phyloP scores from a whole-genome alignment of 345 rosid species.

The Pseudoturritis turrita region DNA sequence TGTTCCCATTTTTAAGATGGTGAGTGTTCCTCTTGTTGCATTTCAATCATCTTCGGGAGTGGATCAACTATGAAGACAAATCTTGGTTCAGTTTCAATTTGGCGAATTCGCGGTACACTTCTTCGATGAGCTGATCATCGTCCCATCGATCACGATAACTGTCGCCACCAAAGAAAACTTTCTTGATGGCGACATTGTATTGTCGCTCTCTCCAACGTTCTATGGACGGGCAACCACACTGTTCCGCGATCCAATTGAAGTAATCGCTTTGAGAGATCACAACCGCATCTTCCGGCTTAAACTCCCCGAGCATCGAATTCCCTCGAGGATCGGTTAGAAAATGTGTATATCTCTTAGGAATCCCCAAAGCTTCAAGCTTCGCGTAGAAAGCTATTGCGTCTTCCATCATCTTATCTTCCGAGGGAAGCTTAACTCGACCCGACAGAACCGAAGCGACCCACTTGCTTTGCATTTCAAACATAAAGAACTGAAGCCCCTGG shows the following conservation, averaged over 20 bases:
- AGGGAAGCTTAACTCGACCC: background rate
- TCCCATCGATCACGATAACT: background rate
- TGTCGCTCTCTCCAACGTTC: slow-evolving; percentile 46
- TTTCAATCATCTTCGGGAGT: no score
- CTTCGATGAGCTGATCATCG: background rate
- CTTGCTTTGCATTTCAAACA: slow-evolving; percentile 14
- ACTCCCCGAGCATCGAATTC: background rate
- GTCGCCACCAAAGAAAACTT: background rate
- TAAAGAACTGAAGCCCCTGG: background rate
- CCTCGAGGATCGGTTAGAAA: background rate
- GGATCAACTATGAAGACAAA: background rate
- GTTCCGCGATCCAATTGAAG: slow-evolving; percentile 45
- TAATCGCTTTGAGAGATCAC: slow-evolving; percentile 21
- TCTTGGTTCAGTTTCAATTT: background rate
- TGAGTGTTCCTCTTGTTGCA: no score
- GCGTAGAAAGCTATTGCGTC: slow-evolving; percentile 44
- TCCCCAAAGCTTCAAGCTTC: slow-evolving; percentile 32
- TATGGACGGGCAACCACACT: slow-evolving; percentile 16
- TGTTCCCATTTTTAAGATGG: no score
- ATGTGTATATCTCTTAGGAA: background rate
- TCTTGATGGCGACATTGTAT: background rate
- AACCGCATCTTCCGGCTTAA: background rate
- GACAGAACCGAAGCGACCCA: slow-evolving; percentile 1
- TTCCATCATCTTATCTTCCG: slow-evolving; percentile 9
- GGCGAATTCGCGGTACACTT: background rate